Evolutionary conservation across 176 grass and related monocot genomes (phyloP).

Genomic region (Avena sativa): DNA sequence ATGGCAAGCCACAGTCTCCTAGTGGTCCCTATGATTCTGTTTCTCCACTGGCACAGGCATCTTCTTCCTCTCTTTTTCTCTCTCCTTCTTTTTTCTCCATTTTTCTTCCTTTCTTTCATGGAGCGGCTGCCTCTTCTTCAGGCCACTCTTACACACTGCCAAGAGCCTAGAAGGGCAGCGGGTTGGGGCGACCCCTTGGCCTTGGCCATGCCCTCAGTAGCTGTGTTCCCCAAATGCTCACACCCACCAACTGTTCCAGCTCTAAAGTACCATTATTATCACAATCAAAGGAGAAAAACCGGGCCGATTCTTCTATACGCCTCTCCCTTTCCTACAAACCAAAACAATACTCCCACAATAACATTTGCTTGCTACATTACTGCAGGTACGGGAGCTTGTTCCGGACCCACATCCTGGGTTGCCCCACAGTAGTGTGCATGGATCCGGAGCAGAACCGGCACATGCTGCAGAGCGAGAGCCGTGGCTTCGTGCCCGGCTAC

Average conservation of each 20-base stretch:
- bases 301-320: background rate
- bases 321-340: background rate
- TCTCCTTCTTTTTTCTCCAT: too few relatives aligned
- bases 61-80: too few relatives aligned
- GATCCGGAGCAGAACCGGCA: constrained; percentile 87
- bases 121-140: too few relatives aligned
- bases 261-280: background rate
- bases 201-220: background rate
- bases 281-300: background rate
- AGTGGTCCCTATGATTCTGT: too few relatives aligned
- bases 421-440: constrained; percentile 97
- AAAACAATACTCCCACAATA: background rate
- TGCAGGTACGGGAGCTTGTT: constrained; percentile 88
- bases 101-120: too few relatives aligned
- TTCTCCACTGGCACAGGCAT: too few relatives aligned
- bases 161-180: too few relatives aligned
- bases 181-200: too few relatives aligned
- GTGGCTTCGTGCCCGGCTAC: constrained; percentile 87
- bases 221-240: constrained; percentile 76
- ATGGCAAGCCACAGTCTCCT: too few relatives aligned
- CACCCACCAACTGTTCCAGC: constrained; percentile 49
- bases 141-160: too few relatives aligned
- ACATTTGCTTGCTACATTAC: background rate
- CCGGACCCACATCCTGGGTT: constrained; percentile 94
- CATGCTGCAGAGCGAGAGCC: constrained; percentile 67